Evolutionary conservation across 2,329 filamentous ascomycete species (phyloP).

Genomic region (Ceratocystis smalleyi): DNA sequence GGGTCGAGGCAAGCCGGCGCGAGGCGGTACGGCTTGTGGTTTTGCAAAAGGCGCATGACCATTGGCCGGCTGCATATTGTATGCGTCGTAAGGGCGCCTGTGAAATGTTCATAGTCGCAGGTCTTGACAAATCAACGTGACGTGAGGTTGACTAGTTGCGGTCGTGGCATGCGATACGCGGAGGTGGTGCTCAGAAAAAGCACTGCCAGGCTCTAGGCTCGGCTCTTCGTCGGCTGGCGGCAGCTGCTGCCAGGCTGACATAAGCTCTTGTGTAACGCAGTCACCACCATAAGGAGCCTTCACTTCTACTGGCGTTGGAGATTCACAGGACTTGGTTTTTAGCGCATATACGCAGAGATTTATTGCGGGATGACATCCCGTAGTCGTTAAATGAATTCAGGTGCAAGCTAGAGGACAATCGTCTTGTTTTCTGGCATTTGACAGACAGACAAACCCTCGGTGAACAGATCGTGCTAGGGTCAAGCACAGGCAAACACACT

Average conservation of each 20-base stretch:
- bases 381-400: too few relatives aligned
- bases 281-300: too few relatives aligned
- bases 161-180: not conserved
- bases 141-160: not conserved
- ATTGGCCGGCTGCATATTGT: conserved; percentile 4
- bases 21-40: conserved; percentile 9
- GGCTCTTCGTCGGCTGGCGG: not conserved
- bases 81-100: conserved; percentile 14
- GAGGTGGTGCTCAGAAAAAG: conserved; percentile 1
- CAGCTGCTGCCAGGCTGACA: not conserved
- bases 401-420: too few relatives aligned
- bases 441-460: too few relatives aligned
- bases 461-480: too few relatives aligned
- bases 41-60: conserved; percentile 15
- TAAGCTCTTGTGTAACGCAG: not conserved
- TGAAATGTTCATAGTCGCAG: conserved; percentile 14
- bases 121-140: not conserved
- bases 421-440: too few relatives aligned
- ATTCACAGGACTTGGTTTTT: not conserved
- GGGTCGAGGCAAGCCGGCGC: conserved; percentile 14
- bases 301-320: too few relatives aligned
- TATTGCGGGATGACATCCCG: not conserved
- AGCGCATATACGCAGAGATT: not conserved
- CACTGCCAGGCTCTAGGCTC: not conserved
- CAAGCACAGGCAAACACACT: too few relatives aligned